Percentiles rank a stretch among this genome's conserved stretches.
phyloP scores from a whole-genome alignment of 2,329 filamentous ascomycete species.

The Nannizziopsis barbatae region DNA sequence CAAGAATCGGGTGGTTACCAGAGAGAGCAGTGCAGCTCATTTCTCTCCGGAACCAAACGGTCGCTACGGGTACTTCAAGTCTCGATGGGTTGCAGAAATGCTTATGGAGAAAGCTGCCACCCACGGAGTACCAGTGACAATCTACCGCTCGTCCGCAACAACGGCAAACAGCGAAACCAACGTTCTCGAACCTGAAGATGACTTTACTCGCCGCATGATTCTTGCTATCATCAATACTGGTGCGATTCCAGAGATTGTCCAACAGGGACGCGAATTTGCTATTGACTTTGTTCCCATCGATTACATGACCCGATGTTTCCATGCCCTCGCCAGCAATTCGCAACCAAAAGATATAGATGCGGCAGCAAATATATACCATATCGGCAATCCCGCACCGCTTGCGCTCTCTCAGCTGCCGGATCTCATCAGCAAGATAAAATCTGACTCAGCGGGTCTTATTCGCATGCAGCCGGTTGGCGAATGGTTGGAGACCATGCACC shows the following conservation, averaged over 20 bases:
- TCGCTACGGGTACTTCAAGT: slow-evolving; percentile 11
- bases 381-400: slow-evolving; percentile 9
- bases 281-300: slow-evolving; percentile 12
- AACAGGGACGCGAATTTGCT: slow-evolving; percentile 6
- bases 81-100: slow-evolving; percentile 10
- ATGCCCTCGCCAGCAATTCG: neutral
- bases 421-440: neutral
- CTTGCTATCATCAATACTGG: slow-evolving; percentile 7
- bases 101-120: slow-evolving; percentile 9
- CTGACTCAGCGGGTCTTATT: neutral
- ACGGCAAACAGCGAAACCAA: slow-evolving; percentile 4
- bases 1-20: slow-evolving; percentile 2
- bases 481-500: neutral
- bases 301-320: slow-evolving; percentile 8
- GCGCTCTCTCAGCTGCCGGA: neutral
- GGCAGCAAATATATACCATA: slow-evolving; percentile 7
- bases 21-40: slow-evolving; percentile 6
- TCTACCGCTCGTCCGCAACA: slow-evolving; percentile 11
- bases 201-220: slow-evolving; percentile 10
- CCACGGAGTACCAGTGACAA: slow-evolving; percentile 6
- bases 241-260: slow-evolving; percentile 7
- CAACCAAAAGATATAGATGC: neutral
- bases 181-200: slow-evolving; percentile 6
- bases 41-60: slow-evolving; percentile 6
- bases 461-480: slow-evolving; percentile 3